These are phyloP conservation scores for Sugiyamaella novakii DNA, from an alignment of 1,139 yeast species.

Conservation along the genomic window DNA sequence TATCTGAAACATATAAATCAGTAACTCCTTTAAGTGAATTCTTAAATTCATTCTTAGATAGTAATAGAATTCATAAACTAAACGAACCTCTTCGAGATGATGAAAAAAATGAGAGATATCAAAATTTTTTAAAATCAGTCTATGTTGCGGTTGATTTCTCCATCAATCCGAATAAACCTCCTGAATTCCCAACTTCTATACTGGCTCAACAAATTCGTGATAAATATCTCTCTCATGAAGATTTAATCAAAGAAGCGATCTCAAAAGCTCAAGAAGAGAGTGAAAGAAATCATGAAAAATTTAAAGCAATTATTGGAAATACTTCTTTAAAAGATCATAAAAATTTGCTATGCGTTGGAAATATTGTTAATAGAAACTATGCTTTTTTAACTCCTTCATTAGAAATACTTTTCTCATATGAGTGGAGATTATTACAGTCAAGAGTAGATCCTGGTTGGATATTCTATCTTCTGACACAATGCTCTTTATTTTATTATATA, in stretches of 20 bases:
- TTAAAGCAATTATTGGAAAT: background rate
- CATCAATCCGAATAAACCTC: background rate
- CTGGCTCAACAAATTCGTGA: background rate
- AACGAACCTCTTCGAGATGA: background rate
- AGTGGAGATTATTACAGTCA: slow-evolving; percentile 14
- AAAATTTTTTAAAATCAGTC: background rate
- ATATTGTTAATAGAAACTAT: background rate
- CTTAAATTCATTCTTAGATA: slow-evolving; percentile 5
- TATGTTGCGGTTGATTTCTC: slow-evolving; percentile 4
- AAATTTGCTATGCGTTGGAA: slow-evolving; percentile 1
- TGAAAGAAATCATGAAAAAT: background rate
- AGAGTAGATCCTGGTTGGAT: slow-evolving; percentile 8
- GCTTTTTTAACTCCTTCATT: background rate
- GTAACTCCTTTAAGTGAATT: slow-evolving; percentile 9
- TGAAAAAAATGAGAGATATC: slow-evolving; percentile 1
- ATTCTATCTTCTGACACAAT: slow-evolving; percentile 10
- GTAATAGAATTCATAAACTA: background rate
- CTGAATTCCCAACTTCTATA: background rate
- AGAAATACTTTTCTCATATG: background rate
- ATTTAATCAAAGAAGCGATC: slow-evolving; percentile 1
- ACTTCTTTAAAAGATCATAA: background rate
- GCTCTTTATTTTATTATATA: slow-evolving; percentile 14
- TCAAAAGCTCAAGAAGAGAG: background rate
- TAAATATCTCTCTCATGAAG: background rate
- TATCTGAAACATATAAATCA: background rate